Percentiles rank a stretch among this genome's conserved stretches.
Conservation (phyloP, 176 grass and related monocot genomes). For the Aegilops sharonensis region DNA sequence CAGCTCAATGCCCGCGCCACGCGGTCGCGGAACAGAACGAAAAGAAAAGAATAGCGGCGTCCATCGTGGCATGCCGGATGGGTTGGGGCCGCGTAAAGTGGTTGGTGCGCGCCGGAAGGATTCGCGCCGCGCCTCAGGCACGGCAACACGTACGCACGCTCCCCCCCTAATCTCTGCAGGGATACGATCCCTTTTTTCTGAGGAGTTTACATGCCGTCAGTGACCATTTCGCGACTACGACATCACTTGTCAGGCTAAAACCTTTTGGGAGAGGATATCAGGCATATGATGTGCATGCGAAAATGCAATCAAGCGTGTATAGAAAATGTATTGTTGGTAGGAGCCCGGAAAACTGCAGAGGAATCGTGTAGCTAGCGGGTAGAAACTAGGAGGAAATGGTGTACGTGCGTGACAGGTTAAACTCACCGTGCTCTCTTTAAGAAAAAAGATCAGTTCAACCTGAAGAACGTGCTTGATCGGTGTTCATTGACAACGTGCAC, state of each 20-base stretch:
- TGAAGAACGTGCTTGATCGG: background rate
- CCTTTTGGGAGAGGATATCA: background rate
- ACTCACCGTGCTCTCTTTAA: background rate
- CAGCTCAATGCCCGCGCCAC: background rate
- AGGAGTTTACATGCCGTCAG: background rate
- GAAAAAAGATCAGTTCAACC: background rate
- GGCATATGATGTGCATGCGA: background rate
- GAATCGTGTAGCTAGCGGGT: background rate
- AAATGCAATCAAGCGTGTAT: background rate
- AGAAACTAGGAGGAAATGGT: background rate
- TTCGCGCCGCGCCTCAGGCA: background rate
- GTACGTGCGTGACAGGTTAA: background rate
- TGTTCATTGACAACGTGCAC: background rate
- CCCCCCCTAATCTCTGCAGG: background rate
- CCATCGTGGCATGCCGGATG: constrained; percentile 23
- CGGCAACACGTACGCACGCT: constrained; percentile 2
- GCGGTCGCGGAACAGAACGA: background rate
- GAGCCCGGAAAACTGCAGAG: background rate
- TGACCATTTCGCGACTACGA: background rate
- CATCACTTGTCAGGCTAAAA: background rate
- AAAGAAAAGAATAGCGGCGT: constrained; percentile 3
- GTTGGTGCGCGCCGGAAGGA: background rate
- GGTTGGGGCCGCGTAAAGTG: background rate
- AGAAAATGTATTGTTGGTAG: background rate
- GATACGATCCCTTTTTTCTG: background rate